Percentiles rank a stretch among this genome's conserved stretches.
These are phyloP conservation scores for Gossypium arboreum DNA, from an alignment of 345 rosid genomes.

Conservation along the genomic window DNA sequence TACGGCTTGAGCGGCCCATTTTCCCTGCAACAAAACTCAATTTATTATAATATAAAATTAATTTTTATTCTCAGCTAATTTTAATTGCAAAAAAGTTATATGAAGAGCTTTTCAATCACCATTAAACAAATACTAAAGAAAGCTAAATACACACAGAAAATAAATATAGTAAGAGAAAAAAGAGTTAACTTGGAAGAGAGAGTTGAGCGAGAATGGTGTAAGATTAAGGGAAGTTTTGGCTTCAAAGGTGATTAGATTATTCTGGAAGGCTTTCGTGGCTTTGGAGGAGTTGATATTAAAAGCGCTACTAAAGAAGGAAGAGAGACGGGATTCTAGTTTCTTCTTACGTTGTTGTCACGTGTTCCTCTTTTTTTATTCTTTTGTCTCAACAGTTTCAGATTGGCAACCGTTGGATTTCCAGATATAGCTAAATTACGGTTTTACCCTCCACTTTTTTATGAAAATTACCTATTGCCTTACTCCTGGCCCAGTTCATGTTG, in stretches of 20 bases:
- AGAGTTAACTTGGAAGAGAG: background rate
- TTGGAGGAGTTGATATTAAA: background rate
- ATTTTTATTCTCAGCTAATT: too few species aligned
- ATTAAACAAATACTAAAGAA: too few species aligned
- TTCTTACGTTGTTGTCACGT: background rate
- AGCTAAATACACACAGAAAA: too few species aligned
- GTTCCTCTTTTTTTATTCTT: background rate
- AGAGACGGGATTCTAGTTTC: background rate
- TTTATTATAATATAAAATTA: background rate
- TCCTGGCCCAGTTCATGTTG: background rate
- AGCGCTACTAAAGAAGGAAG: background rate
- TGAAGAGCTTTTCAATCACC: too few species aligned
- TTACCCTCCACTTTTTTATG: background rate
- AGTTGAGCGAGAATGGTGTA: background rate
- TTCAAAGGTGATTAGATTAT: background rate
- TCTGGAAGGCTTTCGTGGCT: background rate
- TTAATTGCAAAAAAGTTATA: too few species aligned
- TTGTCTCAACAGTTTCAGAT: background rate
- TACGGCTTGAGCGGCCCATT: constrained; percentile 84
- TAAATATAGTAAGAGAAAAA: too few species aligned
- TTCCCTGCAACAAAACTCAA: constrained; percentile 21
- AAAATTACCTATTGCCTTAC: background rate
- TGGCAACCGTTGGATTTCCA: background rate
- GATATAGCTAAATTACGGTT: background rate
- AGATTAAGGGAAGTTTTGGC: background rate